Percentiles rank a stretch among this genome's conserved stretches.
Conservation (phyloP, 2,329 filamentous ascomycete genomes). For the Fusarium mundagurra region DNA sequence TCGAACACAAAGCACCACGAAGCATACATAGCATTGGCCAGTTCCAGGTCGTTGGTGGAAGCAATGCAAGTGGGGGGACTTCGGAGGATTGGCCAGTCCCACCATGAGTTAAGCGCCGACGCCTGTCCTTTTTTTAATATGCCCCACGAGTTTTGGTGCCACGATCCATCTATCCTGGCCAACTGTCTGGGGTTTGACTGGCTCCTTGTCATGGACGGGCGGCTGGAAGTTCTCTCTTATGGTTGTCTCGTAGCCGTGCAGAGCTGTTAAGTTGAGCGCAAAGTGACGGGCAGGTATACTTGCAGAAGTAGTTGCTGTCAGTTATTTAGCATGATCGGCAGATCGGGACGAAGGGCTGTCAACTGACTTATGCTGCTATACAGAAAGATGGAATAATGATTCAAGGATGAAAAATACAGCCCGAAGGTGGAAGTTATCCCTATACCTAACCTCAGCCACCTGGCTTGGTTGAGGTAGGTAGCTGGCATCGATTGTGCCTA, state of each 20-base stretch:
- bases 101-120: slow-evolving; percentile 65
- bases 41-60: slow-evolving; percentile 54
- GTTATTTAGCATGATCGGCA: background rate
- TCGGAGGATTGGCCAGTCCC: slow-evolving; percentile 41
- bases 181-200: slow-evolving; percentile 33
- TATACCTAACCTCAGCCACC: slow-evolving; percentile 11
- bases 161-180: slow-evolving; percentile 40
- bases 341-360: background rate
- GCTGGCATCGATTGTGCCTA: background rate
- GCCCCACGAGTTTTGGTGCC: slow-evolving; percentile 50
- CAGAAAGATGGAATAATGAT: background rate
- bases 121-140: slow-evolving; percentile 61
- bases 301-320: slow-evolving; percentile 9
- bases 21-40: slow-evolving; percentile 19
- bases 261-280: slow-evolving; percentile 21
- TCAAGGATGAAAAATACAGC: background rate
- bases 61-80: slow-evolving; percentile 48
- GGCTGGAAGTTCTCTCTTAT: slow-evolving; percentile 29
- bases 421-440: background rate
- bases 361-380: background rate
- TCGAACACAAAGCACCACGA: slow-evolving; percentile 3
- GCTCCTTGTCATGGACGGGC: slow-evolving; percentile 22
- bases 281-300: slow-evolving; percentile 23
- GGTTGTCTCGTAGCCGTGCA: slow-evolving; percentile 18
- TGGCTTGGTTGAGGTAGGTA: background rate